A percentile compares a stretch with the other conserved stretches of the same genome.
phyloP scores from a whole-genome alignment of 306 rosid genomes.

The Citrullus amarus region DNA sequence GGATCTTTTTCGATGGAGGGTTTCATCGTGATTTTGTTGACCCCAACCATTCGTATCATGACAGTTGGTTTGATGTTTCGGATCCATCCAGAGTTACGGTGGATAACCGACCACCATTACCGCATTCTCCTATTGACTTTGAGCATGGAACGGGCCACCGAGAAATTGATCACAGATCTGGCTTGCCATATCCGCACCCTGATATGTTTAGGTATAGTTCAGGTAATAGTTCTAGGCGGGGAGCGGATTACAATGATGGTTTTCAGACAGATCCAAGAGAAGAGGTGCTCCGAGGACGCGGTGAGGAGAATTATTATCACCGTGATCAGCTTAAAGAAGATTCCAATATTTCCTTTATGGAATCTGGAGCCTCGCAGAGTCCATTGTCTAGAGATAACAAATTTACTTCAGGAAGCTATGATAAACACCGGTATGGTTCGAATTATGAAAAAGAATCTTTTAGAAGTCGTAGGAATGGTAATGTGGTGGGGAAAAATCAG shows the following conservation, averaged over 20 bases:
- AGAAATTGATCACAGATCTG: background rate
- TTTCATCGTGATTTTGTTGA: conserved; percentile 1
- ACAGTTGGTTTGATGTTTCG: background rate
- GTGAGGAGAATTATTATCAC: conserved; percentile 21
- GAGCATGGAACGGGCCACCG: background rate
- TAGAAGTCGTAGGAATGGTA: conserved; percentile 20
- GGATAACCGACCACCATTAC: conserved; percentile 1
- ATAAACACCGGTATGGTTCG: conserved; percentile 17
- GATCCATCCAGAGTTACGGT: background rate
- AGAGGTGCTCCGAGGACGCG: conserved; percentile 14
- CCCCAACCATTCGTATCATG: background rate
- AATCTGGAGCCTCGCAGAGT: conserved; percentile 10
- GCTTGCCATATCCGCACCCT: background rate
- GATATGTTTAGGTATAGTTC: conserved; percentile 7
- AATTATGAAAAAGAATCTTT: conserved; percentile 17
- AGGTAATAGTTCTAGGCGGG: conserved; percentile 7
- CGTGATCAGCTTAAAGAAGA: conserved; percentile 12
- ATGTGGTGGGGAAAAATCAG: conserved; percentile 21
- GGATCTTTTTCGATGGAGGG: conserved; percentile 1
- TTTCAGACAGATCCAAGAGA: conserved; percentile 13
- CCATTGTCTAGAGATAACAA: conserved; percentile 15
- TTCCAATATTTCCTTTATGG: background rate
- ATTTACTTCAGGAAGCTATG: conserved; percentile 10
- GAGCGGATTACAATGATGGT: background rate
- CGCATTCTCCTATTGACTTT: conserved; percentile 2